Evolutionary conservation across 2,329 filamentous ascomycete species (phyloP), one percentile per base, ranked within the genome.

Genomic region (Fusarium heterosporum): DNA sequence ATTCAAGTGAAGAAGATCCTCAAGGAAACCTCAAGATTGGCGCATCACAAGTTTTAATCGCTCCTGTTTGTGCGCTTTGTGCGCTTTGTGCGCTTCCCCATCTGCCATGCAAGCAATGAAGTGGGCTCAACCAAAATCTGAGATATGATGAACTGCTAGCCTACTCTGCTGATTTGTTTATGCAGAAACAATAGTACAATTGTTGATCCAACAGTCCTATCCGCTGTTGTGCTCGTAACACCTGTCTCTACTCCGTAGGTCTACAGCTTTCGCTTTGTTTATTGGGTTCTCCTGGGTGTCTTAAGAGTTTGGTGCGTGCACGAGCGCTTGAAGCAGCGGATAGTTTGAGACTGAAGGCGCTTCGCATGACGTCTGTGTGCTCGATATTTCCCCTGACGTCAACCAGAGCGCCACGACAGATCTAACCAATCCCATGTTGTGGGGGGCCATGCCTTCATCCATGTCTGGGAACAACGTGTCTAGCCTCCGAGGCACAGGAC

Each of bases 371-470:
- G 71, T 73, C 63, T 69, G 52, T 58, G 48, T 66, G 61, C 52
- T 53, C 41, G 53, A 39, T 40, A 58, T 50, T 55, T 36, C 17
- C 50, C 30, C 43, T 73, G 71, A 74, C 74, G 74, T 75, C 74
- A 69, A 71, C 68, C 60, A 72, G 64, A 64, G 64, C 56, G 62
- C 69, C 72, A 74, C 73, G 60, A 63, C 36, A 70, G 65, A 73
- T 75, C 67, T 72, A 61, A 61, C 70, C 73, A 69, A 74, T 74
- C 74, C 41, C 65, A 69, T 55, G 64, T 64, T 73, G 64, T 72
- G 72, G 68, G 72, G 53, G 61, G 12, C 54, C 47, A 54, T 55
- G 42, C 22, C 60, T 64, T 32, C 43, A 50, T 32, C 59, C 68
- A 48, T 52, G 66, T 53, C 65, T 69, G 50, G 58, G 61, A 64